phyloP scores from a whole-genome alignment of 1,284 basidiomycete genomes.

The Apiotrichum akiyoshidainum region DNA sequence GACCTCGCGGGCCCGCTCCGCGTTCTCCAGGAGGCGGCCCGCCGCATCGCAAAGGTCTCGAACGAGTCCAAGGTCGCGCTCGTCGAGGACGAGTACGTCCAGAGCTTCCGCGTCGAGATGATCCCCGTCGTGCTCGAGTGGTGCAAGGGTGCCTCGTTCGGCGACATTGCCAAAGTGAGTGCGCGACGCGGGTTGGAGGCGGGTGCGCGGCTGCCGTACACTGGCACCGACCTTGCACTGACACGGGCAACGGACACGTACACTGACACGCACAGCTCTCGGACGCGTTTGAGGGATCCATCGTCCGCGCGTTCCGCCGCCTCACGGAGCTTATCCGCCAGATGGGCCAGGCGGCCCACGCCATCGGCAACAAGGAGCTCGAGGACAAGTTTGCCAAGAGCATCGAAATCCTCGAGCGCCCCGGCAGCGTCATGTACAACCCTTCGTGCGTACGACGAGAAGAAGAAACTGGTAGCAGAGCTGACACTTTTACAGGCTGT shows the following conservation, averaged over 20 bases:
- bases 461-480: conserved; percentile 60
- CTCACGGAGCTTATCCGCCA: conserved; percentile 91
- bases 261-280: conserved; percentile 40
- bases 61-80: conserved; percentile 85
- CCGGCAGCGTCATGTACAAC: conserved; percentile 90
- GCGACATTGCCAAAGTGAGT: conserved; percentile 87
- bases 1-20: conserved; percentile 88
- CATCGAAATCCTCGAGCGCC: conserved; percentile 83
- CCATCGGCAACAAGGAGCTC: conserved; percentile 90
- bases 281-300: conserved; percentile 91
- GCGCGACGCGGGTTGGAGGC: not conserved
- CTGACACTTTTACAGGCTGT: conserved; percentile 11
- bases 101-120: conserved; percentile 96
- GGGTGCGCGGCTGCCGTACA: no score
- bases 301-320: conserved; percentile 90
- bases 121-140: conserved; percentile 97
- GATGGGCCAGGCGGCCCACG: conserved; percentile 90
- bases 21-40: conserved; percentile 90
- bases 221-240: not conserved
- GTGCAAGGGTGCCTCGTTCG: conserved; percentile 95
- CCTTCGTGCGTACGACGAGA: conserved; percentile 54
- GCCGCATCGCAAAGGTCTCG: conserved; percentile 91
- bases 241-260: not conserved
- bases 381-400: conserved; percentile 86
- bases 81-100: conserved; percentile 92